A percentile compares a stretch with the other conserved stretches of the same genome.
phyloP scores from a whole-genome alignment of 1,284 basidiomycete species.

The Heterobasidion occidentale region DNA sequence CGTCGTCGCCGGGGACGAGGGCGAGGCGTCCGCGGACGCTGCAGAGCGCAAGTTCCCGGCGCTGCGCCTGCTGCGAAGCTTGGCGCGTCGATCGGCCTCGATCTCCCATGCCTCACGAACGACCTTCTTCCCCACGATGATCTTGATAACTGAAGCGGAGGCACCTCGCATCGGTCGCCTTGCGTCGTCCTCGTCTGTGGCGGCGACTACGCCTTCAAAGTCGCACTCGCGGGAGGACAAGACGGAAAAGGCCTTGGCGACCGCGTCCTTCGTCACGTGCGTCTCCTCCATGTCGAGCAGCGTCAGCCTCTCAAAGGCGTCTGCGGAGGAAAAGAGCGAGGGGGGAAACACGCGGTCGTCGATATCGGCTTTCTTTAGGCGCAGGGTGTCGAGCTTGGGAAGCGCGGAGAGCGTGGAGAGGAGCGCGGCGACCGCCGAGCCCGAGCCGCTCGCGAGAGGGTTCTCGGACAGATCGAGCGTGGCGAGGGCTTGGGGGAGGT shows the following conservation, averaged over 20 bases:
- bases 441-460: conserved; percentile 19
- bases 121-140: conserved; percentile 62
- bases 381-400: conserved; percentile 48
- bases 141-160: conserved; percentile 32
- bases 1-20: conserved; percentile 3
- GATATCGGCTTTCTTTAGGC: conserved; percentile 47
- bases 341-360: conserved; percentile 49
- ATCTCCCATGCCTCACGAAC: conserved; percentile 71
- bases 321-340: conserved; percentile 26
- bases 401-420: conserved; percentile 41
- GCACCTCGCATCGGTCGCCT: conserved; percentile 8
- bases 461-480: conserved; percentile 33
- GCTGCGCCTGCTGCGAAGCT: conserved; percentile 18
- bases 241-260: conserved; percentile 33
- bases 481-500: conserved; percentile 22
- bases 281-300: conserved; percentile 63
- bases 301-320: conserved; percentile 41
- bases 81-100: conserved; percentile 51
- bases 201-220: conserved; percentile 40
- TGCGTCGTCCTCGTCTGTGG: conserved; percentile 16
- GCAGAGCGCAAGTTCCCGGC: conserved; percentile 10
- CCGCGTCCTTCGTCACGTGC: conserved; percentile 35
- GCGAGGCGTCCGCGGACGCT: conserved; percentile 2
- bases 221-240: conserved; percentile 36
- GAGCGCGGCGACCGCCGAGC: conserved; percentile 21